A percentile compares a stretch with the other conserved stretches of the same genome.
Conservation (phyloP, 345 rosid species). For the Camelina hispida region DNA sequence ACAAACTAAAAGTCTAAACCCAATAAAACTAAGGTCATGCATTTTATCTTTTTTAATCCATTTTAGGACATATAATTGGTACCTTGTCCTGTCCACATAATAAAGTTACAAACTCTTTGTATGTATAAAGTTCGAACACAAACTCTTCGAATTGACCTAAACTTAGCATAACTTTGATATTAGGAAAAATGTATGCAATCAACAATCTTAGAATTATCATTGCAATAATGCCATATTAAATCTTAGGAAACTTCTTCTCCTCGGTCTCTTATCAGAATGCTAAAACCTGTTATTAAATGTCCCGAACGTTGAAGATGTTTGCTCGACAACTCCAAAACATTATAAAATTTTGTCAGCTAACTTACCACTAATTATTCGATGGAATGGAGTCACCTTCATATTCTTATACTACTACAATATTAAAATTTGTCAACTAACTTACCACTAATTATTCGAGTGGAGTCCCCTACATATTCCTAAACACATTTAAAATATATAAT, state of each 20-base stretch:
- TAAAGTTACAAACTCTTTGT: no score
- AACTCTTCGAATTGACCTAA: no score
- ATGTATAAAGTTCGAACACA: no score
- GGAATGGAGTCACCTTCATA: conserved; percentile 8
- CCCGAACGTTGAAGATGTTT: conserved; percentile 27
- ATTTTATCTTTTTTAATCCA: conserved; percentile 14
- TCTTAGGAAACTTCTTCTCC: conserved; percentile 21
- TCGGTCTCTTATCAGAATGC: not conserved
- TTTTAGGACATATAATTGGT: conserved; percentile 4
- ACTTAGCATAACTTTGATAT: not conserved
- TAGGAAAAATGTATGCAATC: not conserved
- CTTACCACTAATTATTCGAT: conserved; percentile 34
- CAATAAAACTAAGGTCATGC: conserved; percentile 21
- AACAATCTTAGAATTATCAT: not conserved
- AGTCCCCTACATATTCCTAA: not conserved
- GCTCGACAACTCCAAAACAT: conserved; percentile 32
- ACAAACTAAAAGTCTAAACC: conserved; percentile 30
- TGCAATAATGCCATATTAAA: not conserved
- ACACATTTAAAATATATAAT: not conserved
- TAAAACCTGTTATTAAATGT: conserved; percentile 5
- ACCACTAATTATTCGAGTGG: not conserved
- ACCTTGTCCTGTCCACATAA: conserved; percentile 27
- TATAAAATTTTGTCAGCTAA: conserved; percentile 38
- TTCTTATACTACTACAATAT: not conserved
- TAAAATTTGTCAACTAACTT: not conserved